Base-by-base conservation (phyloP, 352 stramenopile genomes). In the Pythium angustatum region DNA sequence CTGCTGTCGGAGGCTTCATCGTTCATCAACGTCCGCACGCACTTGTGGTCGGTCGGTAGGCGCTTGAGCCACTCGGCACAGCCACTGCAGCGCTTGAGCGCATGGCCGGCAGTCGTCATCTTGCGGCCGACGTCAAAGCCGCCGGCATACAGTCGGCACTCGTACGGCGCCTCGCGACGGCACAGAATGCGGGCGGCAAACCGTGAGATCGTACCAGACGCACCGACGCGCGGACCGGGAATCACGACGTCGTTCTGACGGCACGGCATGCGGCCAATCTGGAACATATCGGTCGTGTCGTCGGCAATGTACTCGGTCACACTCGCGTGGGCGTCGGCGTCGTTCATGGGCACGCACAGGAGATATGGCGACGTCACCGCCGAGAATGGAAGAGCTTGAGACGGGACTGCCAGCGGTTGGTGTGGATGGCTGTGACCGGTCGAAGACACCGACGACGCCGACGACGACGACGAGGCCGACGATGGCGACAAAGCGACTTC, bases 201-300 rank as follows among this genome's bases (percentile, higher is more conserved):
- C 1, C 85, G 78, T 3, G 85, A 91, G 66, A 93, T 87, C 15
- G 85, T 93, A 7, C 85, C 85, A 0, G 81, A 91, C 5, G 82
- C 73, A 7, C 85, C 85, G 8, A 91, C 81, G 28, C 83, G 71
- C n/a, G 83, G 85, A 0, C 85, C 85, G 0, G 85, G 85, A 44
- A 93, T 86, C 33, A 91, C 79, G 30, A 93, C 87, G 62, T 91
- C 82, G 63, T 93, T 93, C 54, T 88, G 77, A 0, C 56, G 63
- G 49, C 82, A 91, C 15, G 85, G 85, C 79, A 91, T 87, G 30
- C 85, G 82, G 19, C 85, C 85, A 51, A 93, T 89, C 71, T 93
- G 85, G 63, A 91, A 93, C 82, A 93, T 85, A 51, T 93, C 85
- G 21, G 64, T 64, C 27, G 45, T 64, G 9, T 59, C 14, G 33